Base-by-base conservation (phyloP, 129 eudicot species). In the Helichrysum umbraculigerum region DNA sequence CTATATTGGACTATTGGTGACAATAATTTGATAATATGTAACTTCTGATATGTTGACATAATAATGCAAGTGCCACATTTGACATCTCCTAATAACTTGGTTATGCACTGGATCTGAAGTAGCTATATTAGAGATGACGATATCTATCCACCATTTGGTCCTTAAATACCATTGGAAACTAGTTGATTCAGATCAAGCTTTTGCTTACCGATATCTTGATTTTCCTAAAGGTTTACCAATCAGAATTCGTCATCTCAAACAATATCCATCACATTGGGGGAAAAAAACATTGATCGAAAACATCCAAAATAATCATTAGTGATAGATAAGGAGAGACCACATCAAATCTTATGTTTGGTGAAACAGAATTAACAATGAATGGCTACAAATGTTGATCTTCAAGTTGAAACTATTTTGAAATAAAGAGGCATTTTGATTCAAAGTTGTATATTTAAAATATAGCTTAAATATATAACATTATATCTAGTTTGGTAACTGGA, bases 111-210 rank as follows among this genome's bases (percentile, higher is more conserved):
- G 98, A 17, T 88, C 96, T 0, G 98, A 93, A 72, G 79, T 93
- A 37, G 98, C 98, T 33, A 93, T 88, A 72, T 69, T 93, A 22
- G 98, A 93, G 80, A 90, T 93, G 96, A 96, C 98, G 44, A 72
- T 90, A 21, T 93, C 90, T 77, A 81, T 93, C 29, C 98, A 88
- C 78, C 92, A 93, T 72, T 68, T 90, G 64, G 88, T 90, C 51
- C 87, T 93, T 69, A 90, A 87, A 41, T 93, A 83, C 77, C 47
- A 83, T 0, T 93, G 98, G 98, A 71, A 86, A 66, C 70, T 85
- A 54, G 87, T 84, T 2, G 88, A 86, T 65, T 51, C 82, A 0
- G 98, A 93, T 66, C 85, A 85, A 39, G 84, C 96, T 62, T 86
- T 85, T 9, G 98, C 96, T 44, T 93, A 81, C 74, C 98, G 96